phyloP scores from a whole-genome alignment of 306 rosid genomes.

The Rubus parviflorus region DNA sequence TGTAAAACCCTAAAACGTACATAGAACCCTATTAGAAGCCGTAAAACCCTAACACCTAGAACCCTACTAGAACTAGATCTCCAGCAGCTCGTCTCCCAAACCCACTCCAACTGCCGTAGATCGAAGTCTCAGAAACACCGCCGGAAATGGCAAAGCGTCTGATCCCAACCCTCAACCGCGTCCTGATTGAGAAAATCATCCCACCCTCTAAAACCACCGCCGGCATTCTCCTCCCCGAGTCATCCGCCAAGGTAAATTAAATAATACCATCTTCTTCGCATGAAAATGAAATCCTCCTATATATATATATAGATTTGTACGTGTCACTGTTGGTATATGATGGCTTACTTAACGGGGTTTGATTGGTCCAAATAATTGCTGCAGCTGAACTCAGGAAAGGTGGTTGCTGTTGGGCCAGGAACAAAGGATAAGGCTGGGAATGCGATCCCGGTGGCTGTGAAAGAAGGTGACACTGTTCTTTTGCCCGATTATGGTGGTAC shows the following conservation, averaged over 20 bases:
- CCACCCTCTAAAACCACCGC: constrained; percentile 80
- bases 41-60: constrained; percentile 44
- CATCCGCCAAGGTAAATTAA: constrained; percentile 63
- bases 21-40: constrained; percentile 29
- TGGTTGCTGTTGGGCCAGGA: constrained; percentile 87
- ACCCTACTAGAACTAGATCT: constrained; percentile 36
- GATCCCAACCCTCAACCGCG: constrained; percentile 74
- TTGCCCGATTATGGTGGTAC: constrained; percentile 94
- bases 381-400: constrained; percentile 85
- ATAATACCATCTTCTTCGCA: neutral
- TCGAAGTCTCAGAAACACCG: constrained; percentile 4
- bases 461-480: constrained; percentile 83
- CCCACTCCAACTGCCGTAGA: neutral
- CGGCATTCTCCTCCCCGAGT: constrained; percentile 85
- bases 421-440: constrained; percentile 62
- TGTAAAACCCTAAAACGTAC: too few species aligned
- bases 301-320: neutral
- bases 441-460: constrained; percentile 64
- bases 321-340: neutral
- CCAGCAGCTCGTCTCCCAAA: neutral
- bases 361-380: neutral
- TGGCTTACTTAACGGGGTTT: neutral
- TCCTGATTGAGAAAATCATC: constrained; percentile 72
- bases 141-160: constrained; percentile 77
- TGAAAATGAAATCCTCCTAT: neutral